phyloP scores from a whole-genome alignment of 108 stramenopile species.

The Pinguiococcus pyrenoidosus region DNA sequence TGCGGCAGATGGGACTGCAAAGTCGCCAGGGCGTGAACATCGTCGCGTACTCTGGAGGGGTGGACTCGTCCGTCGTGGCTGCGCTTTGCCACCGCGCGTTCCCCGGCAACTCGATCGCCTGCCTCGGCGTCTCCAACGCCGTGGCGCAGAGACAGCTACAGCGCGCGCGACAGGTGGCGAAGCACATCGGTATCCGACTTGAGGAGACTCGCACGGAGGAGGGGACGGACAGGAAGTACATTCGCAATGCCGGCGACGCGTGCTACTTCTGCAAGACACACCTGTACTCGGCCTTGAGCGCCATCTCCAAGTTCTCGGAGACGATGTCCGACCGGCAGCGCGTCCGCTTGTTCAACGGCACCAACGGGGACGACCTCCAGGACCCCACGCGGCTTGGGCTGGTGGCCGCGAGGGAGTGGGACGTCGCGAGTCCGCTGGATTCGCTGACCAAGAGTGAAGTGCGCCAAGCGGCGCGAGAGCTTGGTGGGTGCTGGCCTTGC shows the following conservation, averaged over 20 bases:
- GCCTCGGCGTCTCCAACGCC: conserved; percentile 65
- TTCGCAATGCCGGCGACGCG: conserved; percentile 64
- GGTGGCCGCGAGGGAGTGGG: conserved; percentile 52
- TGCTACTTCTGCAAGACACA: conserved; percentile 90
- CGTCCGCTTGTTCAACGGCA: conserved; percentile 67
- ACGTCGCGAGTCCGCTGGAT: conserved; percentile 53
- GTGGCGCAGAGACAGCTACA: conserved; percentile 56
- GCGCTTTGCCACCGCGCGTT: conserved; percentile 50
- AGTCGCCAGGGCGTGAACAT: conserved; percentile 45
- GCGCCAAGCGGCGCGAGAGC: conserved; percentile 39
- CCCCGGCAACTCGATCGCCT: conserved; percentile 36
- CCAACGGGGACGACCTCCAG: conserved; percentile 66
- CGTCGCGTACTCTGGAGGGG: conserved; percentile 77
- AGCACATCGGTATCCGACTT: conserved; percentile 50
- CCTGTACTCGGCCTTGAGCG: conserved; percentile 56
- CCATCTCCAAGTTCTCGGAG: neutral
- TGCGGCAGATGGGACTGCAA: too few relatives aligned
- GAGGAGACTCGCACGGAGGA: conserved; percentile 53
- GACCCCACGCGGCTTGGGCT: conserved; percentile 73
- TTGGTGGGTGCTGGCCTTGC: neutral
- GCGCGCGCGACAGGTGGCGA: conserved; percentile 55
- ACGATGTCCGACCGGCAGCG: neutral
- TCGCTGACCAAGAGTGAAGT: conserved; percentile 59
- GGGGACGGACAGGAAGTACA: conserved; percentile 59
- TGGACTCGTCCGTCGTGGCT: conserved; percentile 72